Percentiles rank a stretch among this genome's conserved stretches.
These are phyloP conservation scores for Alnus rubra DNA, from an alignment of 306 rosid species.

Conservation along the genomic window DNA sequence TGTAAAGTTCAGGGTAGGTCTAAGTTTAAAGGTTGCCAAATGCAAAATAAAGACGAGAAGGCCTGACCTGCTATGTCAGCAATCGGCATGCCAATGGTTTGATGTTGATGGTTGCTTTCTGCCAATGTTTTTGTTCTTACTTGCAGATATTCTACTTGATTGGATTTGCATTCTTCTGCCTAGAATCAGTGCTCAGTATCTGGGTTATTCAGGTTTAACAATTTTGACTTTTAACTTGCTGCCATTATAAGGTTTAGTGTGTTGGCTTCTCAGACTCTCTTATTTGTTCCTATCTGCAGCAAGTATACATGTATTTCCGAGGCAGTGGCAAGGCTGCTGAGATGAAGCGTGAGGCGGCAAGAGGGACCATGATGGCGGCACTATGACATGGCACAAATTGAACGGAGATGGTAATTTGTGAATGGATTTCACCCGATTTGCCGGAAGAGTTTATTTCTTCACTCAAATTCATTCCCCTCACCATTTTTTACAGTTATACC, in stretches of 20 bases:
- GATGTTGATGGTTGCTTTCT: slow-evolving; percentile 28
- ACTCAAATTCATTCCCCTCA: slow-evolving; percentile 9
- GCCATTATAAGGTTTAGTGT: not conserved
- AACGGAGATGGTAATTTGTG: slow-evolving; percentile 13
- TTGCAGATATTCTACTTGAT: slow-evolving; percentile 82
- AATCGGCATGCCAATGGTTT: slow-evolving; percentile 5
- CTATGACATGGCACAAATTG: slow-evolving; percentile 39
- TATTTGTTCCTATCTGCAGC: slow-evolving; percentile 53
- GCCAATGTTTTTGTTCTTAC: slow-evolving; percentile 14
- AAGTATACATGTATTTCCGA: slow-evolving; percentile 93
- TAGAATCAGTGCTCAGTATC: slow-evolving; percentile 77
- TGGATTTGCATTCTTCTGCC: slow-evolving; percentile 68
- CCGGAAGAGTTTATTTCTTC: slow-evolving; percentile 21
- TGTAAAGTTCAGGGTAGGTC: not conserved
- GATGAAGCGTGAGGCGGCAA: slow-evolving; percentile 74
- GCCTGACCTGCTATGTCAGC: not conserved
- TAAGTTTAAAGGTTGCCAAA: not conserved
- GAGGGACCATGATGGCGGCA: slow-evolving; percentile 85
- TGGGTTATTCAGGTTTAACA: slow-evolving; percentile 93
- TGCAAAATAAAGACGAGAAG: not conserved
- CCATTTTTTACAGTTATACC: slow-evolving; percentile 12
- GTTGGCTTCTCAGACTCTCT: slow-evolving; percentile 20
- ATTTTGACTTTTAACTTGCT: slow-evolving; percentile 16
- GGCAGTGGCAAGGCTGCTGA: slow-evolving; percentile 86
- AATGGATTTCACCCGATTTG: slow-evolving; percentile 17